Evolutionary conservation across 805 yeast genomes (phyloP).

Genomic region (Saturnispora quitensis): DNA sequence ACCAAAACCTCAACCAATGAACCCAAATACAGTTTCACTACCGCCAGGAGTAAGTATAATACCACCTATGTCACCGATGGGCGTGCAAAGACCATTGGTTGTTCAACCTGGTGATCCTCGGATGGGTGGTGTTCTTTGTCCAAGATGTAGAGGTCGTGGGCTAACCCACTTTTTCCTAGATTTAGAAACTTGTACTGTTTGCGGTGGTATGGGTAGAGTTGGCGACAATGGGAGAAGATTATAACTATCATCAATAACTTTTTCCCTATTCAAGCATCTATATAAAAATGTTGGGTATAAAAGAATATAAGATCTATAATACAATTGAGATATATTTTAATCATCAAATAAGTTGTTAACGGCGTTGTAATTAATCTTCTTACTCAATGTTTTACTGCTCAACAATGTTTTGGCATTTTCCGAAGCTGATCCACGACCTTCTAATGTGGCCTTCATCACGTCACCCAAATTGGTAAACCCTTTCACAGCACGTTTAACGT

Average conservation of each 20-base stretch:
- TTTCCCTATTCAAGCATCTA: not conserved
- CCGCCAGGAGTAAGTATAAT: constrained; percentile 19
- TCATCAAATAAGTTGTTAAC: constrained; percentile 45
- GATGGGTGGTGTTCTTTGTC: constrained; percentile 66
- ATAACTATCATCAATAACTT: not conserved
- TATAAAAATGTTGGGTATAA: not conserved
- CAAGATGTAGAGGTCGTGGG: constrained; percentile 64
- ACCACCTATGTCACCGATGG: constrained; percentile 7
- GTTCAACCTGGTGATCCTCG: constrained; percentile 74
- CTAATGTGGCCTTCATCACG: constrained; percentile 32
- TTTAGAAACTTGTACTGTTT: constrained; percentile 52
- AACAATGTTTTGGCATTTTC: constrained; percentile 75
- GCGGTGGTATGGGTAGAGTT: constrained; percentile 61
- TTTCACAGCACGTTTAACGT: constrained; percentile 23
- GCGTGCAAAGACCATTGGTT: constrained; percentile 27
- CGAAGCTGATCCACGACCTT: constrained; percentile 53
- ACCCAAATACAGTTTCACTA: constrained; percentile 18
- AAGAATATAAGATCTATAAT: not conserved
- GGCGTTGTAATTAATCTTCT: constrained; percentile 84
- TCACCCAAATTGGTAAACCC: constrained; percentile 20
- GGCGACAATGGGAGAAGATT: constrained; percentile 12
- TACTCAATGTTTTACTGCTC: constrained; percentile 66
- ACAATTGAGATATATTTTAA: not conserved
- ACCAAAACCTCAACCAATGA: constrained; percentile 16
- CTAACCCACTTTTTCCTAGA: constrained; percentile 45